These are phyloP conservation scores for Cyberlindnera bimundalis DNA, from an alignment of 805 yeast species.

Conservation along the genomic window DNA sequence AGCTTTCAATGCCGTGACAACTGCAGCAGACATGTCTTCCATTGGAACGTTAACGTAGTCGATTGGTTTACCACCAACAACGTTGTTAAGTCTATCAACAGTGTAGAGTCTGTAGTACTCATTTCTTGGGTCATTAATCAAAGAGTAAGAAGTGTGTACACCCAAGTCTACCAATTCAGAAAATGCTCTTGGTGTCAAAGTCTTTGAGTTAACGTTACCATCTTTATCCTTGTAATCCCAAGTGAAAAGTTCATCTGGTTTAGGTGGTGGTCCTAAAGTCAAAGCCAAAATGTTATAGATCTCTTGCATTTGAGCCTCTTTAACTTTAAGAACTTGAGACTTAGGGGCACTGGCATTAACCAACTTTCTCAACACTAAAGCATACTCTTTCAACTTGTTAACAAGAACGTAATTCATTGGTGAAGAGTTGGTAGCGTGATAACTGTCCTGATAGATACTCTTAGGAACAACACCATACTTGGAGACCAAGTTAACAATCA, in stretches of 20 bases:
- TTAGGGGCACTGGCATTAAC: slow-evolving; percentile 39
- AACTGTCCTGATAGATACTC: slow-evolving; percentile 62
- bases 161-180: slow-evolving; percentile 53
- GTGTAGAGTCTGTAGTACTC: slow-evolving; percentile 56
- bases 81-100: slow-evolving; percentile 71
- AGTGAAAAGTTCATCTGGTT: slow-evolving; percentile 56
- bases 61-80: slow-evolving; percentile 63
- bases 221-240: slow-evolving; percentile 78
- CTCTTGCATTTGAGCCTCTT: slow-evolving; percentile 51
- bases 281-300: slow-evolving; percentile 61
- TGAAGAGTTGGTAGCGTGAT: slow-evolving; percentile 44
- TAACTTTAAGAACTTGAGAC: slow-evolving; percentile 31
- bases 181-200: slow-evolving; percentile 62
- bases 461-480: slow-evolving; percentile 84
- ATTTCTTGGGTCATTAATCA: slow-evolving; percentile 80
- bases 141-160: slow-evolving; percentile 51
- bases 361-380: slow-evolving; percentile 55
- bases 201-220: slow-evolving; percentile 41
- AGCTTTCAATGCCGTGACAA: slow-evolving; percentile 60
- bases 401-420: slow-evolving; percentile 61
- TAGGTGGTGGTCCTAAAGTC: slow-evolving; percentile 74
- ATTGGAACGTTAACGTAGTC: slow-evolving; percentile 65
- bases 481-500: slow-evolving; percentile 69
- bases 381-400: slow-evolving; percentile 71
- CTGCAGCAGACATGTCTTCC: slow-evolving; percentile 51